Conservation (phyloP, 305 asterid genomes). For the Solanum aculeatissimum region DNA sequence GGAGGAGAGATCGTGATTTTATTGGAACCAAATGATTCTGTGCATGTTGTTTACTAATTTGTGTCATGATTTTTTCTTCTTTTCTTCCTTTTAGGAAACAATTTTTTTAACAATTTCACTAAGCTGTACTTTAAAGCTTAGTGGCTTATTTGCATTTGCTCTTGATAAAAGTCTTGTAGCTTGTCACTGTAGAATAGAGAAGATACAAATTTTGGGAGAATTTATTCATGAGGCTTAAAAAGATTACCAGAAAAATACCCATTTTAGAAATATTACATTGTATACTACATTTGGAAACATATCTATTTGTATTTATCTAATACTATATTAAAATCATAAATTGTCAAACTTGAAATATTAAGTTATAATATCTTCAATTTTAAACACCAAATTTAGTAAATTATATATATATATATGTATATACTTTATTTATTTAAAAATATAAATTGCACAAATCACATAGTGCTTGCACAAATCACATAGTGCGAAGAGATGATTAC, state of each 20-base stretch:
- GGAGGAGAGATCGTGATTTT: conserved; percentile 12
- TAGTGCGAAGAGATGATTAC: too few relatives aligned
- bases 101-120: neutral
- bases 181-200: neutral
- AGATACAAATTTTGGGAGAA: neutral
- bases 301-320: too few relatives aligned
- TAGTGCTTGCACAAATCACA: too few relatives aligned
- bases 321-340: too few relatives aligned
- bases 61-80: neutral
- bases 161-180: neutral
- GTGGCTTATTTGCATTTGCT: neutral
- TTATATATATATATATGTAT: too few relatives aligned
- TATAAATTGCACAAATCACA: too few relatives aligned
- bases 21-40: neutral
- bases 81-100: neutral
- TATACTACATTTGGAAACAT: too few relatives aligned
- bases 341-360: too few relatives aligned
- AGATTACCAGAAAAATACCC: neutral
- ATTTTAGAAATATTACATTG: neutral
- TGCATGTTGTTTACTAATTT: neutral
- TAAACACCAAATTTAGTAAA: too few relatives aligned
- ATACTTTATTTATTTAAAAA: too few relatives aligned
- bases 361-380: too few relatives aligned
- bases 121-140: neutral
- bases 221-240: neutral